phyloP scores from a whole-genome alignment of 768 basidiomycete species.

The Boletellus ananas region DNA sequence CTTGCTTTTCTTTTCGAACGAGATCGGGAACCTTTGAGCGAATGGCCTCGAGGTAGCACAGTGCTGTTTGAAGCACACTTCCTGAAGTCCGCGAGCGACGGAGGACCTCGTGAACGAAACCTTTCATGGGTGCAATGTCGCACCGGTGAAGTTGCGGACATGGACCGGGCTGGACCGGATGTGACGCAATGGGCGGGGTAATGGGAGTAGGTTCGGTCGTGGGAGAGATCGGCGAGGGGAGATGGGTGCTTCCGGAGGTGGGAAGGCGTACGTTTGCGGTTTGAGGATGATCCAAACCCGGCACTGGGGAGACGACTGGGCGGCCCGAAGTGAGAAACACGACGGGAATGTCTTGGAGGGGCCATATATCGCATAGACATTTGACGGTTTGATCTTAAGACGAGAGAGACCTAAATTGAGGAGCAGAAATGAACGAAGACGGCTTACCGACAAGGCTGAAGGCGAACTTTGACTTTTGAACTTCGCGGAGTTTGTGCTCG shows the following conservation, averaged over 20 bases:
- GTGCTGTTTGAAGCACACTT: conserved; percentile 78
- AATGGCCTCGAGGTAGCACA: conserved; percentile 86
- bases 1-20: conserved; percentile 45
- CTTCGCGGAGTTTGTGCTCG: conserved; percentile 37
- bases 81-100: conserved; percentile 83
- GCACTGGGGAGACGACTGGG: conserved; percentile 20
- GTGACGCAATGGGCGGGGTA: conserved; percentile 27
- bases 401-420: conserved; percentile 9
- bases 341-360: conserved; percentile 65
- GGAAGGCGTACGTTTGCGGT: background rate
- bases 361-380: conserved; percentile 77
- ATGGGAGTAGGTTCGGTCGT: conserved; percentile 36
- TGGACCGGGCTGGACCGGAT: conserved; percentile 18
- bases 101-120: conserved; percentile 86
- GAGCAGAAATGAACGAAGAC: background rate
- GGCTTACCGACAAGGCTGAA: conserved; percentile 67
- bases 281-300: conserved; percentile 9
- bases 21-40: conserved; percentile 67
- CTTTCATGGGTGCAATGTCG: conserved; percentile 57
- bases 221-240: conserved; percentile 55
- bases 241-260: conserved; percentile 36
- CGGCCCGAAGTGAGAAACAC: conserved; percentile 45
- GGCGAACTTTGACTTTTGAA: conserved; percentile 62
- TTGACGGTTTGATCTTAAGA: conserved; percentile 73
- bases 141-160: conserved; percentile 16